Evolutionary conservation across 208 protist genomes (phyloP).

Genomic region (Naegleria lovaniensis): DNA sequence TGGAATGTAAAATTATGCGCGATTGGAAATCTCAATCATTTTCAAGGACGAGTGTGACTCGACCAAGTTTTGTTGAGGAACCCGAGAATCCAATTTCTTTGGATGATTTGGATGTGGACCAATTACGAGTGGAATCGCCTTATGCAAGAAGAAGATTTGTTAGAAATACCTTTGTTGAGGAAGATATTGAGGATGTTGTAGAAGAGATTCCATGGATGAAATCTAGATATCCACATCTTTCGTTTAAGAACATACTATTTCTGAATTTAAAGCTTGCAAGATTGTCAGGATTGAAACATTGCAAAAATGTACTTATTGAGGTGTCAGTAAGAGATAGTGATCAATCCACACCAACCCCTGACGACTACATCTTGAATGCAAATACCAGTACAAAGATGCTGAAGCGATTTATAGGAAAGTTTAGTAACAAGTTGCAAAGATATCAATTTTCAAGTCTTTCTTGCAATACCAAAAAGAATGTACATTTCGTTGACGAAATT

Average conservation of each 20-base stretch:
- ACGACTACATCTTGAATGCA: not conserved
- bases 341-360: not conserved
- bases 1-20: not conserved
- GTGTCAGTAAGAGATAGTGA: not conserved
- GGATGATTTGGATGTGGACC: not conserved
- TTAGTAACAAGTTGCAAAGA: not conserved
- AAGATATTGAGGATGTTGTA: not conserved
- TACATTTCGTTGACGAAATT: slow-evolving; percentile 22
- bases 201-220: not conserved
- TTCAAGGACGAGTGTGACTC: not conserved
- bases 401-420: not conserved
- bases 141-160: not conserved
- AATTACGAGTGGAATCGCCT: not conserved
- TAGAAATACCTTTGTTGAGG: not conserved
- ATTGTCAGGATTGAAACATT: not conserved
- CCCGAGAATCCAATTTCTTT: not conserved
- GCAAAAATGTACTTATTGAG: not conserved
- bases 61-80: no score
- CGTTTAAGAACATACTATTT: not conserved
- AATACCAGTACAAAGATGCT: not conserved
- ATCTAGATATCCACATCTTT: not conserved
- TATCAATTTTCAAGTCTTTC: slow-evolving; percentile 1
- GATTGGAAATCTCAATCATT: not conserved
- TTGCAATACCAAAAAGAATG: not conserved
- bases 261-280: not conserved